These are phyloP conservation scores for Gymnopus androsaceus DNA, from an alignment of 1,284 basidiomycete species.

Conservation along the genomic window DNA sequence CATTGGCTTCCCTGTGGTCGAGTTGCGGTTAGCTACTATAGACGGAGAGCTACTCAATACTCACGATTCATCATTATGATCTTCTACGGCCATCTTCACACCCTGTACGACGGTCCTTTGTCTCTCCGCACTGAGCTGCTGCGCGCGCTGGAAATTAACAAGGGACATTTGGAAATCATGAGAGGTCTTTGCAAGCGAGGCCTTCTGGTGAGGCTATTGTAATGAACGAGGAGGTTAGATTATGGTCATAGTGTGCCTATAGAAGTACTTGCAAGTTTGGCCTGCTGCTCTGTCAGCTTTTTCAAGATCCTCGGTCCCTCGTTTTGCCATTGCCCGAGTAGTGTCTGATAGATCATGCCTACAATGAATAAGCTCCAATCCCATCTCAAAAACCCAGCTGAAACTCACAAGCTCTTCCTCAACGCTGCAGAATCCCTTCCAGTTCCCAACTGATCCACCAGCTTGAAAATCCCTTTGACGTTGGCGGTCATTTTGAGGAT, in stretches of 20 bases:
- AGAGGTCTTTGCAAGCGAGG: slow-evolving; percentile 84
- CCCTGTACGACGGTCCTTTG: slow-evolving; percentile 84
- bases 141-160: slow-evolving; percentile 88
- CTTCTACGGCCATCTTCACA: slow-evolving; percentile 75
- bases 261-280: slow-evolving; percentile 52
- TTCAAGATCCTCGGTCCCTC: slow-evolving; percentile 92
- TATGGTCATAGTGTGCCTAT: not conserved
- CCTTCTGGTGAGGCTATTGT: slow-evolving; percentile 71
- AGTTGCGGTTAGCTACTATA: slow-evolving; percentile 9
- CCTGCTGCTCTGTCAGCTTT: slow-evolving; percentile 73
- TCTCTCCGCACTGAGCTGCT: slow-evolving; percentile 86
- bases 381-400: not conserved
- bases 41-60: not conserved
- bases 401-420: slow-evolving; percentile 76
- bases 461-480: slow-evolving; percentile 90
- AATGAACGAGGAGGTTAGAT: not conserved
- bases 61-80: slow-evolving; percentile 41
- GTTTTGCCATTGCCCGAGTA: slow-evolving; percentile 92
- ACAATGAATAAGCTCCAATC: not conserved
- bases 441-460: slow-evolving; percentile 90
- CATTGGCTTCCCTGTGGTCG: slow-evolving; percentile 24
- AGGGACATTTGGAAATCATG: slow-evolving; percentile 91
- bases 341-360: slow-evolving; percentile 91
- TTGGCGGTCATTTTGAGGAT: slow-evolving; percentile 99
- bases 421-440: slow-evolving; percentile 73